A percentile compares a stretch with the other conserved stretches of the same genome.
Conservation (phyloP, 495 filamentous ascomycete genomes). For the Penicillium desertorum region DNA sequence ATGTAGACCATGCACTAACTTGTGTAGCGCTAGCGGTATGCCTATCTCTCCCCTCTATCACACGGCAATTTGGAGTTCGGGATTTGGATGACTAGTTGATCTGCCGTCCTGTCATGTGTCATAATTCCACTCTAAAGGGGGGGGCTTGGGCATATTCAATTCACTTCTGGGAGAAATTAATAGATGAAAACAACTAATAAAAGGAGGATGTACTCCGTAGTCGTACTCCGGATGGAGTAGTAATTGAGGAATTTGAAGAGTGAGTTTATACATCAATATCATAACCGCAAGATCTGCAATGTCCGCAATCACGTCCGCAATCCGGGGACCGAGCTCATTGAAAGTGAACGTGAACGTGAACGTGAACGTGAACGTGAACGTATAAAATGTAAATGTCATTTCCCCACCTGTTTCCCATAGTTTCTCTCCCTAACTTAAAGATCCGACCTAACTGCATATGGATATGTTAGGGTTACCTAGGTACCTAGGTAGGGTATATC, state of each 20-base stretch:
- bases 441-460: background rate
- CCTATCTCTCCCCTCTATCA: background rate
- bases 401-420: background rate
- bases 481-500: no score
- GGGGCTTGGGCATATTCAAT: background rate
- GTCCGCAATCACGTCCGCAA: no score
- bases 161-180: background rate
- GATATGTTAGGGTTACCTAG: no score
- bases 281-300: no score
- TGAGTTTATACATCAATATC: background rate
- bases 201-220: background rate
- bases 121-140: background rate
- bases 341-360: background rate
- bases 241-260: background rate
- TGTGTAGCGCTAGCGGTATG: background rate
- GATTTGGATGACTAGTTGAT: background rate
- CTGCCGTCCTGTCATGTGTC: background rate
- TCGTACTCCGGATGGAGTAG: no score
- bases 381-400: background rate
- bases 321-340: no score
- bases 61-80: background rate
- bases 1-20: constrained; percentile 6
- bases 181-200: background rate
- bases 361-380: background rate
- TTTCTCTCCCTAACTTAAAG: background rate